These are phyloP conservation scores for Collybia sordida DNA, from an alignment of 768 basidiomycete species.

Conservation along the genomic window DNA sequence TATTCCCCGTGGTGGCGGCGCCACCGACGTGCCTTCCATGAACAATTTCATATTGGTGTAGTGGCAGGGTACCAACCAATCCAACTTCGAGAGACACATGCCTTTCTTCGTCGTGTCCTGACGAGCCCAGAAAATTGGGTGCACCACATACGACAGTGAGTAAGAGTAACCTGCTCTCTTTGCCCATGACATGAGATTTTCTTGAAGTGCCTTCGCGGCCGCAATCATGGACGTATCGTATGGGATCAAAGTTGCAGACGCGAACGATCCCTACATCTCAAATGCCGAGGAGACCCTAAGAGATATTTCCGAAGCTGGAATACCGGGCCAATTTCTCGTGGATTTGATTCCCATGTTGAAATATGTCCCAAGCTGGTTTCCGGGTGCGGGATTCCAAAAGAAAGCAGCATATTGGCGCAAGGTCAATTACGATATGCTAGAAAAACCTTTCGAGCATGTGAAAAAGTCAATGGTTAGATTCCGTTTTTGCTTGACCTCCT, in stretches of 20 bases:
- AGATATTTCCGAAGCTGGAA: constrained; percentile 13
- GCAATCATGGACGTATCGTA: constrained; percentile 12
- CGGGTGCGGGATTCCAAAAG: constrained; percentile 43
- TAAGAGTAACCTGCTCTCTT: background rate
- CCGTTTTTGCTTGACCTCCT: background rate
- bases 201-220: constrained; percentile 5
- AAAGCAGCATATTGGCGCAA: constrained; percentile 36
- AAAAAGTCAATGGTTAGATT: constrained; percentile 17
- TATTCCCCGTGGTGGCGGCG: no score
- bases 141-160: constrained; percentile 25
- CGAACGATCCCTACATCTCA: constrained; percentile 21
- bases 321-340: constrained; percentile 21
- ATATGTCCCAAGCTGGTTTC: constrained; percentile 47
- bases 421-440: constrained; percentile 31
- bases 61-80: no score
- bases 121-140: no score
- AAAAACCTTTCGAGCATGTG: constrained; percentile 26
- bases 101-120: no score
- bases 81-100: no score
- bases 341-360: constrained; percentile 29
- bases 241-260: constrained; percentile 18
- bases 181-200: no score
- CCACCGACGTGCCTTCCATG: no score
- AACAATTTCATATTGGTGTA: no score
- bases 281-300: constrained; percentile 22